Evolutionary conservation across 73 alveolate genomes (phyloP).

Genomic region (Effrenium voratum): DNA sequence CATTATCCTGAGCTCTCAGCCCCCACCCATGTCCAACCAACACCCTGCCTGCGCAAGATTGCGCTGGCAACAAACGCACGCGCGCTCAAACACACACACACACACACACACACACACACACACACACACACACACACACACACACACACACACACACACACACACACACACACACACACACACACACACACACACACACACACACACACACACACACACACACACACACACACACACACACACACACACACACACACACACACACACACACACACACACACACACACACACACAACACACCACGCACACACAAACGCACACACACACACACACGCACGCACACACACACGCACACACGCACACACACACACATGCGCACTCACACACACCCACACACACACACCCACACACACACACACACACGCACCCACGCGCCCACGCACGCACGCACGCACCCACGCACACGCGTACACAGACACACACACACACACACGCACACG

Average conservation of each 20-base stretch:
- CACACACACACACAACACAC: not conserved
- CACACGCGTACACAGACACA: not conserved
- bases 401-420: slow-evolving; percentile 8
- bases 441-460: not conserved
- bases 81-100: not conserved
- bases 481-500: slow-evolving; percentile 8
- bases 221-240: slow-evolving; percentile 16
- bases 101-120: not conserved
- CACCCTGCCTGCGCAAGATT: too few species aligned
- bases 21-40: too few species aligned
- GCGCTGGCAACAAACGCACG: too few species aligned
- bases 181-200: slow-evolving; percentile 28
- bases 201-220: slow-evolving; percentile 22
- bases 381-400: not conserved
- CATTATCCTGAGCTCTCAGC: too few species aligned
- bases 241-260: slow-evolving; percentile 1
- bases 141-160: slow-evolving; percentile 14
- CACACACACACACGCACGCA: slow-evolving; percentile 12
- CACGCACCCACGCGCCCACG: not conserved
- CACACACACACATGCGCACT: not conserved
- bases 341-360: not conserved
- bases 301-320: not conserved
- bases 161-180: not conserved
- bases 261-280: slow-evolving; percentile 10
- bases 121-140: slow-evolving; percentile 19